Conservation (phyloP, 2,329 filamentous ascomycete species). For the Penicillium sp. region DNA sequence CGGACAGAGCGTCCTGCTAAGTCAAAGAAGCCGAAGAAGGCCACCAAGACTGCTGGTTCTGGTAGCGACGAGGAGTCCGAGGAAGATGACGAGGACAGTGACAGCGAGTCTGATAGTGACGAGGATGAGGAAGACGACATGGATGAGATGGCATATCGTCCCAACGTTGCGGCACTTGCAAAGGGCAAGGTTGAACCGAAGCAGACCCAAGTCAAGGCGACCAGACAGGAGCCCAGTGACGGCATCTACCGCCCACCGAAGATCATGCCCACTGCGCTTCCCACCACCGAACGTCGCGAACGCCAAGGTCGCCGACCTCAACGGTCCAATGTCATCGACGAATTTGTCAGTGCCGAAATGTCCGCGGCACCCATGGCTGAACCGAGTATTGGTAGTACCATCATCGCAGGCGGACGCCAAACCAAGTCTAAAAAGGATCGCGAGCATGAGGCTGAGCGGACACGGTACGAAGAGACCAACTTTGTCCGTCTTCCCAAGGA, state of each 20-base stretch:
- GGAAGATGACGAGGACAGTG: slow-evolving; percentile 26
- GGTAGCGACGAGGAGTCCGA: slow-evolving; percentile 33
- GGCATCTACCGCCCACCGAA: slow-evolving; percentile 87
- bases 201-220: slow-evolving; percentile 21
- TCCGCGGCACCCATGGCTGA: slow-evolving; percentile 78
- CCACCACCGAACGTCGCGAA: slow-evolving; percentile 61
- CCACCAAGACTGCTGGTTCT: slow-evolving; percentile 31
- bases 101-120: slow-evolving; percentile 33
- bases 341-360: slow-evolving; percentile 85
- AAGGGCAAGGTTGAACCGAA: slow-evolving; percentile 43
- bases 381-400: slow-evolving; percentile 90
- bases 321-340: slow-evolving; percentile 84
- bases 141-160: slow-evolving; percentile 64
- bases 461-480: slow-evolving; percentile 88
- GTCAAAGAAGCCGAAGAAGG: slow-evolving; percentile 33
- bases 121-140: slow-evolving; percentile 51
- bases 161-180: slow-evolving; percentile 56
- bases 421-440: slow-evolving; percentile 77
- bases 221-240: slow-evolving; percentile 45
- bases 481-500: slow-evolving; percentile 83
- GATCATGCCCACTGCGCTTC: slow-evolving; percentile 85
- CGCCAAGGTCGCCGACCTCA: slow-evolving; percentile 63
- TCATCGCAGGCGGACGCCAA: slow-evolving; percentile 74
- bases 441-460: slow-evolving; percentile 74
- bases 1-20: slow-evolving; percentile 31